Base-by-base conservation (phyloP, 23 red algal species). In the Cyanidium caldarium region DNA sequence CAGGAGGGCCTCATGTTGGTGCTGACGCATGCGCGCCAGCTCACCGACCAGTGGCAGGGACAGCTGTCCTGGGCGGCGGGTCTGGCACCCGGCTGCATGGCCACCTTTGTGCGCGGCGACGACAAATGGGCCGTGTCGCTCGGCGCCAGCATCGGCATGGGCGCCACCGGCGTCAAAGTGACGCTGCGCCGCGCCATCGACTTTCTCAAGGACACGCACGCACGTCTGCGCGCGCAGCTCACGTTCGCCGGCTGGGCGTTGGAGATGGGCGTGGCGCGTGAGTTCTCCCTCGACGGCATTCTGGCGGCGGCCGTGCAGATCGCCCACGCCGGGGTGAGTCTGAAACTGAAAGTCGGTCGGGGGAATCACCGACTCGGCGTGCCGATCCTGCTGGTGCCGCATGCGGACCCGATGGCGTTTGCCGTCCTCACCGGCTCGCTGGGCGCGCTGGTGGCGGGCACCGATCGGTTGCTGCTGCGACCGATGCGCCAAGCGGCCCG, bases 401-500 rank as follows among this genome's bases (percentile, higher is more conserved):
- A 45, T 46, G 35, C 70, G 2, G 46, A 56, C 2, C 70, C 70
- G 31, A 28, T 61, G 51, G 51, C 51, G 23, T 61, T 61, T 61
- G 51, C 31, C 51, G 38, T 21, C 19, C 1, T 58, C 5, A 39
- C 42, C 0, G 43, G 46, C 1, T 17, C 30, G 15, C 12, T 34
- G 2, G 69, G 57, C 19, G 26, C 67, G 1, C 41, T 68, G 10
- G 72, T 80, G 10, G 67, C 77, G 14, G 77, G 57, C 0, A 5
- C 82, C 15, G 58, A 85, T 25, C 36, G 45, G 26, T 74, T 93
- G 20, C 65, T 84, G 1, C 45, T 85, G 2, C 46, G 82, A 37
- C 76, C 76, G 29, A 57, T 75, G 77, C 75, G 73, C 37, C 39
- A 65, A 14, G 58, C 46, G 33, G 75, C 51, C 23, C 72, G 82